Conservation (phyloP, 192 early-diverging fungal genomes). For the Coemansia sp. region DNA sequence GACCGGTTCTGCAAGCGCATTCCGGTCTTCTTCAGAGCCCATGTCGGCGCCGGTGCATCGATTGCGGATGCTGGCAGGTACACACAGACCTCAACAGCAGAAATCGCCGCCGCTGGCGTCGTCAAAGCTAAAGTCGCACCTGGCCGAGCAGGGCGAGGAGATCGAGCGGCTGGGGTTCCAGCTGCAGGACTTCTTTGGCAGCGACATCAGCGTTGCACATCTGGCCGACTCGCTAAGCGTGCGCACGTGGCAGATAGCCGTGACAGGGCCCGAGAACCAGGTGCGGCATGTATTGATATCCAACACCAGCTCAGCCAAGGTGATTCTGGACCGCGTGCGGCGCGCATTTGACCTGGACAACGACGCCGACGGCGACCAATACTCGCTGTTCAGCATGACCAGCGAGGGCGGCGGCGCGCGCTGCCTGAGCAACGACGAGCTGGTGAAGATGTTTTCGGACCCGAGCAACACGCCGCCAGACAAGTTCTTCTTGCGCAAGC, state of each 20-base stretch:
- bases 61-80: constrained; percentile 30
- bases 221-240: constrained; percentile 50
- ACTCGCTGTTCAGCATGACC: constrained; percentile 70
- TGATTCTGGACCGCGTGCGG: constrained; percentile 70
- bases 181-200: constrained; percentile 54
- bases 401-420: constrained; percentile 69
- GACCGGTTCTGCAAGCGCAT: not conserved
- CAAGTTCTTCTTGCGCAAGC: constrained; percentile 68
- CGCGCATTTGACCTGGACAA: constrained; percentile 79
- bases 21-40: constrained; percentile 18
- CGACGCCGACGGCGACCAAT: constrained; percentile 62
- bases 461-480: constrained; percentile 66
- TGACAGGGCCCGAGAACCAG: constrained; percentile 78
- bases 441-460: constrained; percentile 72
- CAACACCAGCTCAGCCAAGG: constrained; percentile 62
- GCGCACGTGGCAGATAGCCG: constrained; percentile 63
- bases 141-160: constrained; percentile 17
- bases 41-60: constrained; percentile 41
- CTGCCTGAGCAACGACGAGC: constrained; percentile 73
- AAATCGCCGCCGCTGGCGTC: constrained; percentile 1
- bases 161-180: constrained; percentile 46
- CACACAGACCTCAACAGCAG: constrained; percentile 14
- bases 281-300: constrained; percentile 76
- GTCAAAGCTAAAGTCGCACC: constrained; percentile 9
- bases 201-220: constrained; percentile 43